Evolutionary conservation across 2,329 filamentous ascomycete genomes (phyloP).

Genomic region (Colletotrichum orbiculare): DNA sequence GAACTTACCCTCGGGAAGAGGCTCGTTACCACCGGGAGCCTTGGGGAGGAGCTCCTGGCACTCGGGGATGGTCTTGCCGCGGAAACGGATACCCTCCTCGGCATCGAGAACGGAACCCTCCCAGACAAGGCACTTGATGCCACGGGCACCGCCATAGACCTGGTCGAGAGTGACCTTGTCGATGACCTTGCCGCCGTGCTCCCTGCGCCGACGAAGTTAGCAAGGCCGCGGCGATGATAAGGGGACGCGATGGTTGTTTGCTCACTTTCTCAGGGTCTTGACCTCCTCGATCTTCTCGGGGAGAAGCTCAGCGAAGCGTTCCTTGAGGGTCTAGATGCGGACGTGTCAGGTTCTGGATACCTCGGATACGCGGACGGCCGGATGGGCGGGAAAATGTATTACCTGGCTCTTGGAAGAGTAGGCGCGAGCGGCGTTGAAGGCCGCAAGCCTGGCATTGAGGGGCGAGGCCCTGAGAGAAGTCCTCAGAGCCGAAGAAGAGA

Average conservation of each 20-base stretch:
- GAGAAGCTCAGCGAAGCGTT: constrained; percentile 95
- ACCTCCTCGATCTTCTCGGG: constrained; percentile 99
- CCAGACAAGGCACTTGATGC: constrained; percentile 99
- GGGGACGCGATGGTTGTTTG: constrained; percentile 39
- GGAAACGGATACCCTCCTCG: constrained; percentile 99
- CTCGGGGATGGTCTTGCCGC: constrained; percentile 98
- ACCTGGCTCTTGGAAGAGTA: constrained; percentile 96
- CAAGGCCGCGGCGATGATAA: constrained; percentile 22
- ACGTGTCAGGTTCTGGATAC: constrained; percentile 39
- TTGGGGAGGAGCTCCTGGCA: constrained; percentile 98
- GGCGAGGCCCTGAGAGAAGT: constrained; percentile 76
- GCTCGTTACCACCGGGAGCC: constrained; percentile 95
- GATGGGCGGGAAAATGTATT: constrained; percentile 45
- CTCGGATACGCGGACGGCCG: constrained; percentile 34
- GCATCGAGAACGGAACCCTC: constrained; percentile 98
- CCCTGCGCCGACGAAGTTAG: constrained; percentile 63
- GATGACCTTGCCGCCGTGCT: constrained; percentile 93
- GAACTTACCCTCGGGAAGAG: constrained; percentile 85
- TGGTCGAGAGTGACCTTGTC: constrained; percentile 99
- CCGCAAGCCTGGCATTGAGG: constrained; percentile 74
- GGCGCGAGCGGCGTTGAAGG: constrained; percentile 86
- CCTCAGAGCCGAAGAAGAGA: constrained; percentile 85
- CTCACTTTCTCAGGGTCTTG: constrained; percentile 97
- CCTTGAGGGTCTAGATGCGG: constrained; percentile 84
- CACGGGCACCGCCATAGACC: constrained; percentile 98